Base-by-base conservation (phyloP, 768 basidiomycete species). In the Boletus subparvulus region DNA sequence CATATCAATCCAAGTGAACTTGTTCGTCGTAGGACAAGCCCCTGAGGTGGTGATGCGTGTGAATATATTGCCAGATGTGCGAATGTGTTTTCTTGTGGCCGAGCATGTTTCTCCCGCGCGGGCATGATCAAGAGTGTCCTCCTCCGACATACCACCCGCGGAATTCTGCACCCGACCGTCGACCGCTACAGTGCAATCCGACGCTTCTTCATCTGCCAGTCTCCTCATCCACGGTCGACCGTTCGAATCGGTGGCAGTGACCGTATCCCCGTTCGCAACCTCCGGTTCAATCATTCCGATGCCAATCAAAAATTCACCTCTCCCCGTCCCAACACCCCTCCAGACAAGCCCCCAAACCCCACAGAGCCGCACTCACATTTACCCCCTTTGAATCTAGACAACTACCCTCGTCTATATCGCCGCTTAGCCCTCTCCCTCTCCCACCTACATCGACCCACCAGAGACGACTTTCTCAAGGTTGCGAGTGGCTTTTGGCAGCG, bases 401-500 rank as follows among this genome's bases (percentile, higher is more conserved):
- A 89, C 63, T 94, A 94, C 66, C 83, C 93, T 4, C 80, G 77
- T n/a, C 87, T 92, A 65, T 89, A 92, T 63, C 86, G 84, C 41
- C 81, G 84, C n/a, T 79, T 94, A 9, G 91, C 91, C 0, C 69
- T 83, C 59, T 88, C 89, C 28, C 76, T 94, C 21, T 93, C 92
- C 5, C 87, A 86, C 65, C 77, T 83, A 47, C 86, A 84, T 60
- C 78, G 88, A 37, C 96, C 94, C 1, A 91, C 92, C 0, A 84
- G 87, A 42, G 94, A 97, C 44, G 92, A 98, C 68, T 87, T 98
- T 56, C 80, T 98, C 36, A 84, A 82, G 19, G 88, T 92, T 4
- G 87, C 95, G 4, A 89, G 82, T 32, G 86, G 88, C n/a, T 94
- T 95, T 70, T 94, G 94, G 87, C 83, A 96, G 62, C 85, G 97